Base-by-base conservation (phyloP, 1,284 basidiomycete species). In the Sanguinoderma infundibulare region DNA sequence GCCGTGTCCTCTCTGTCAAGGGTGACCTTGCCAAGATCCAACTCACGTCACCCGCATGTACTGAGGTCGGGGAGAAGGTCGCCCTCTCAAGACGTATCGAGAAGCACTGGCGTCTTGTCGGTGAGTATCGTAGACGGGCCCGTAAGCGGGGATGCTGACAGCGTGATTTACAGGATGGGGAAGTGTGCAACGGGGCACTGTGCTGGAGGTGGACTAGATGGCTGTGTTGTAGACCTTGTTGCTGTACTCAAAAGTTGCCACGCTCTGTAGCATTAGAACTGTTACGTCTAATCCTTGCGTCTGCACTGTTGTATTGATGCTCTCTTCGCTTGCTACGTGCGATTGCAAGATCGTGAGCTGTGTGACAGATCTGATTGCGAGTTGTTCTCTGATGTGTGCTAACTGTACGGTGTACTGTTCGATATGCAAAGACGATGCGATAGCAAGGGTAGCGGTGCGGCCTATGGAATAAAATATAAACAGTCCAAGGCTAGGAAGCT, bases 71-170 rank as follows among this genome's bases (percentile, higher is more conserved):
- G 22, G 96, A 98, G 79, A 98, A 98, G 82, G 96, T 98, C 53
- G 95, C 96, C 1, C 77, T 98, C 47, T 94, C 93, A 39, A 83
- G 96, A 64, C 84, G 95, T 71, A 97, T 98, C 70, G 95, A 98
- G 80, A 98, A 98, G 81, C 97, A 98, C 81, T 98, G 97, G 97
- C 89, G 91, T 59, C 82, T 94, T 61, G 91, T 94, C 58, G 91
- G 91, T 88, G 66, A 77, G 88, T 83, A 38, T 6, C 44, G 59
- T 5, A 17, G 15, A n/a, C 14, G 36, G 40, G 26, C 60, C 62
- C n/a, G 61, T 34, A 5, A 1, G 12, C 20, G 55, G 50, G 32
- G 22, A 53, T 50, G 26, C 34, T 47, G 8, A 26, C 42, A 28
- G 17, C 47, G 17, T 15, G 50, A 35, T 36, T 5, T 9, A 34